Evolutionary conservation across 371 early-diverging fungal species (phyloP), one percentile per base, ranked within the genome.

Genomic region (Funneliformis caledonium): DNA sequence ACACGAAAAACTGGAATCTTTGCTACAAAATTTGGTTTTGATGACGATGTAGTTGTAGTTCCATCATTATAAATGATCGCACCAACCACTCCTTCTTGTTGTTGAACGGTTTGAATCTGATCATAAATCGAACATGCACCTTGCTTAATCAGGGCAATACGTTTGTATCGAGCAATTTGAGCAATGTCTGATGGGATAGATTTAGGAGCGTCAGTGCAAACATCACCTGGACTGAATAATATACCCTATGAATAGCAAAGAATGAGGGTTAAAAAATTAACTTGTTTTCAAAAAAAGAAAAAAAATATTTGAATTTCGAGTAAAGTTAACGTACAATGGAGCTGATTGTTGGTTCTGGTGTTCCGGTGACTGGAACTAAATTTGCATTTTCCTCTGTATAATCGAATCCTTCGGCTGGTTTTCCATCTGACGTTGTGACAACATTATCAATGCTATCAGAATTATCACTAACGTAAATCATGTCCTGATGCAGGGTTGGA

Each of bases 401-500:
- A 61, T 42, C 33, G 47, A 43, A 16, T 61, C 61, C 76, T 42
- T 37, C 16, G 16, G n/a, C 31, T n/a, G 45, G n/a, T 37, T n/a
- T 61, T 8, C 42, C 42, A 61, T 61, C 22, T 31, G 1, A 0
- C 26, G 64, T 64, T 64, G 16, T 62, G 2, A 10, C 64, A 64
- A 31, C 64, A 31, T 14, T 19, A 31, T 64, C 19, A 2, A 37
- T 8, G 43, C 9, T 33, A 52, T 50, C 37, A 31, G 48, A 7
- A 52, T 10, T 52, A 52, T 31, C 64, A 64, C 64, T 64, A 43
- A 45, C 72, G 19, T 16, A 22, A 19, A 76, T 33, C 12, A 47
- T 43, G 31, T 76, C 76, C 33, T 76, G 50, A 48, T 76, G 64
- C 59, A 75, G 33, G 42, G 56, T 75, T 73, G 50, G n/a, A 56